Percentiles rank a stretch among this genome's conserved stretches.
Evolutionary conservation across 116 monocot species (phyloP).

Genomic region (Posidonia oceanica): DNA sequence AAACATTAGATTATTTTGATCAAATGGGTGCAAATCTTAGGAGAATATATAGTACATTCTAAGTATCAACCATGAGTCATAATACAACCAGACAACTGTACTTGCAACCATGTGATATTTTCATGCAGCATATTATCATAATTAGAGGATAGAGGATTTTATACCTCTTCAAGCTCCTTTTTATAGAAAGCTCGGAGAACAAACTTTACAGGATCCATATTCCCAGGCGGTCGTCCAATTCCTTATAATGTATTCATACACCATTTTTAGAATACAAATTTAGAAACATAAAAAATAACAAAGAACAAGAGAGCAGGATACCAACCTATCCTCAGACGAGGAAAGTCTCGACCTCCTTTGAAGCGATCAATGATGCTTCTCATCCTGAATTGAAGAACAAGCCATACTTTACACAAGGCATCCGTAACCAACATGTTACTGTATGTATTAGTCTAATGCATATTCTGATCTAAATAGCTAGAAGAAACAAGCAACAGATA

Average conservation of each 20-base stretch:
- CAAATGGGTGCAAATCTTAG: neutral
- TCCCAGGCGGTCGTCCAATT: conserved; percentile 90
- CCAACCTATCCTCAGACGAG: conserved; percentile 76
- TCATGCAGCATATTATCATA: neutral
- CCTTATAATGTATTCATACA: conserved; percentile 27
- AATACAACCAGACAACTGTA: neutral
- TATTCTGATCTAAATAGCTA: too few species aligned
- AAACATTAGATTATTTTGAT: neutral
- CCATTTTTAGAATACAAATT: neutral
- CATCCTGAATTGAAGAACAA: conserved; percentile 36
- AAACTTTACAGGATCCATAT: conserved; percentile 78
- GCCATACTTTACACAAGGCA: neutral
- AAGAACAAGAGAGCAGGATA: neutral
- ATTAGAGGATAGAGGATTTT: neutral
- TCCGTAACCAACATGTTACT: neutral
- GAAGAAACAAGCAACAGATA: too few species aligned
- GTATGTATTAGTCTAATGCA: too few species aligned
- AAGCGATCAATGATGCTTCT: conserved; percentile 83
- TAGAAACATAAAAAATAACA: neutral
- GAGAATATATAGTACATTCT: neutral
- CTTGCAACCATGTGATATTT: neutral
- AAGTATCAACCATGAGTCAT: too few species aligned
- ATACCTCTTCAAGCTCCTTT: conserved; percentile 80
- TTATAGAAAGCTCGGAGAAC: conserved; percentile 77
- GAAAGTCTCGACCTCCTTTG: conserved; percentile 75